Percentiles rank a stretch among this genome's conserved stretches.
These are phyloP conservation scores for Elasticomyces elasticus DNA, from an alignment of 495 filamentous ascomycete species.

Conservation along the genomic window DNA sequence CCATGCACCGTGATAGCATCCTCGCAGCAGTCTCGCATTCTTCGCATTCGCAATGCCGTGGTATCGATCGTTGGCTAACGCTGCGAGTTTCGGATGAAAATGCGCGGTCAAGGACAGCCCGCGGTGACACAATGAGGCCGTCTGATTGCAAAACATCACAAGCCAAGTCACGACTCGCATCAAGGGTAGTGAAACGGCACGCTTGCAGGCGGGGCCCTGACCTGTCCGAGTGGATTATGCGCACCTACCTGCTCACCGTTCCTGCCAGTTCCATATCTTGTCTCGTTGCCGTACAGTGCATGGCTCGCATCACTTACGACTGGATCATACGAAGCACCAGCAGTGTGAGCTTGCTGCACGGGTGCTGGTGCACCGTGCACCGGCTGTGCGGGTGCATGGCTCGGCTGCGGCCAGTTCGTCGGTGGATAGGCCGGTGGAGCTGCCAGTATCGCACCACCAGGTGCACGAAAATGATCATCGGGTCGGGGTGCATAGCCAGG, in stretches of 20 bases:
- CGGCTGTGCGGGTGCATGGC: neutral
- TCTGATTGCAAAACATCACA: too few relatives aligned
- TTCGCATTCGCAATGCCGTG: too few relatives aligned
- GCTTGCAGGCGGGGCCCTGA: too few relatives aligned
- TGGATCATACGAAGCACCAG: neutral
- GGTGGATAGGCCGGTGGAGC: neutral
- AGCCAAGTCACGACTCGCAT: too few relatives aligned
- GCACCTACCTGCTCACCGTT: neutral
- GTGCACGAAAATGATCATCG: neutral
- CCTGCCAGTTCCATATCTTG: neutral
- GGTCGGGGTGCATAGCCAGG: neutral
- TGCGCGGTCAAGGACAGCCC: too few relatives aligned
- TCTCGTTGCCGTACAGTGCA: neutral
- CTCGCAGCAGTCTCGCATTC: too few relatives aligned
- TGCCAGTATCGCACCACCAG: neutral
- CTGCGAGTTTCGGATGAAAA: too few relatives aligned
- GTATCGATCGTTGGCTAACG: too few relatives aligned
- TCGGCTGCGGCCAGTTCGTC: neutral
- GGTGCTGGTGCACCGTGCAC: conserved; percentile 17
- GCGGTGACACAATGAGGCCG: too few relatives aligned
- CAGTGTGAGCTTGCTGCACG: conserved; percentile 7
- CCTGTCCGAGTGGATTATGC: too few relatives aligned
- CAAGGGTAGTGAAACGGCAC: too few relatives aligned
- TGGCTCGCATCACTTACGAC: neutral
- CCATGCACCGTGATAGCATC: too few relatives aligned